Evolutionary conservation across 352 stramenopile species (phyloP).

Genomic region (Phytophthora ohioensis): DNA sequence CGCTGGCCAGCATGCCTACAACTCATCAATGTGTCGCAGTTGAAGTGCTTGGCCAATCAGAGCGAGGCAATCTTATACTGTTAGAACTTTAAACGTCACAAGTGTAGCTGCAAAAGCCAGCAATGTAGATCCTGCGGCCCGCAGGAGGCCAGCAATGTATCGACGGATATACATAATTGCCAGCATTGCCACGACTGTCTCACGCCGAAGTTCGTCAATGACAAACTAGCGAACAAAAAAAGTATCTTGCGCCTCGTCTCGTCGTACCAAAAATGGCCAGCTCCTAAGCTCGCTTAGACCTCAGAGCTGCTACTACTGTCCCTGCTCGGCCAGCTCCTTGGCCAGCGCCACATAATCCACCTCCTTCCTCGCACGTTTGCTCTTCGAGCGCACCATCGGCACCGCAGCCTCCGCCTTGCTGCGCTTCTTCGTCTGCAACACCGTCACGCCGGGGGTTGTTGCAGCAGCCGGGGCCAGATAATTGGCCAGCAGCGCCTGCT

Average conservation of each 20-base stretch:
- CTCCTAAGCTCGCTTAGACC: neutral
- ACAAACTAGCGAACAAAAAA: slow-evolving; percentile 7
- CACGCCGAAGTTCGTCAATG: too few relatives aligned
- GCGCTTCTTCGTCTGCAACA: slow-evolving; percentile 51
- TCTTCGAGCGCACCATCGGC: slow-evolving; percentile 36
- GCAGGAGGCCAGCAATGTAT: too few relatives aligned
- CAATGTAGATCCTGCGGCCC: too few relatives aligned
- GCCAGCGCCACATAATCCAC: slow-evolving; percentile 79
- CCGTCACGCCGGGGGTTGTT: slow-evolving; percentile 17
- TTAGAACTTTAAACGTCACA: too few relatives aligned
- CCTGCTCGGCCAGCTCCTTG: slow-evolving; percentile 52
- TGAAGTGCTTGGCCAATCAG: neutral
- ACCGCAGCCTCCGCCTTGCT: slow-evolving; percentile 9
- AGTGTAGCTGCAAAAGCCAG: too few relatives aligned
- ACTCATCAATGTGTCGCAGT: neutral
- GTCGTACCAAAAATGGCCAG: slow-evolving; percentile 1
- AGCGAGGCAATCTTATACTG: neutral
- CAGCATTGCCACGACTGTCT: too few relatives aligned
- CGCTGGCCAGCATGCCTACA: too few relatives aligned
- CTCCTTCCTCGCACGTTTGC: slow-evolving; percentile 63
- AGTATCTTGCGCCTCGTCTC: slow-evolving; percentile 25
- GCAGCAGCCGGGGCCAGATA: slow-evolving; percentile 42
- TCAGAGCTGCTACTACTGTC: slow-evolving; percentile 35
- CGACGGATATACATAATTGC: too few relatives aligned
- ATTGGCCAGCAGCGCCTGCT: slow-evolving; percentile 57